A percentile compares a stretch with the other conserved stretches of the same genome.
Conservation (phyloP, 768 basidiomycete species). For the Russula lepida region DNA sequence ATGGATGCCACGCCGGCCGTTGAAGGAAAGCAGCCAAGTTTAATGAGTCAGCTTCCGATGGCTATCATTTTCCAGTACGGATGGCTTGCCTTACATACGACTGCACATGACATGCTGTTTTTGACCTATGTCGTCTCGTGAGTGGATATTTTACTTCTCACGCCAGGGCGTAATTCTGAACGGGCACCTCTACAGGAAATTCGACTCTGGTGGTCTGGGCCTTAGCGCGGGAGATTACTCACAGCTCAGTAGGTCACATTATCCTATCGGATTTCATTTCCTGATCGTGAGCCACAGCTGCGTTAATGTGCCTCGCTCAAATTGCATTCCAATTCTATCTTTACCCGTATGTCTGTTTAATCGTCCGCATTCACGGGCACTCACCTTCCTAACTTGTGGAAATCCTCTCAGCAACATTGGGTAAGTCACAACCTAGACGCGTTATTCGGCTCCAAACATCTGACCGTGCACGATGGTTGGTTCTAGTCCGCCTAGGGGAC, state of each 20-base stretch:
- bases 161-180: constrained; percentile 4
- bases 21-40: constrained; percentile 50
- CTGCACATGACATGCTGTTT: constrained; percentile 87
- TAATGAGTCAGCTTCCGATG: constrained; percentile 69
- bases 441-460: neutral
- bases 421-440: constrained; percentile 19
- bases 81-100: constrained; percentile 78
- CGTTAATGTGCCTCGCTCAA: constrained; percentile 90
- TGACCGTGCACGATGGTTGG: neutral
- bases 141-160: constrained; percentile 28
- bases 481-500: constrained; percentile 64
- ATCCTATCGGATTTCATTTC: neutral
- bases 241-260: constrained; percentile 58
- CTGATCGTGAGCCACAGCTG: constrained; percentile 44
- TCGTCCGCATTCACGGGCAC: neutral
- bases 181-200: constrained; percentile 43
- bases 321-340: constrained; percentile 87
- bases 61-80: constrained; percentile 88
- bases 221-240: constrained; percentile 90
- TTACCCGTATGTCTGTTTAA: constrained; percentile 58
- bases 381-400: neutral
- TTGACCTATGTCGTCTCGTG: constrained; percentile 86
- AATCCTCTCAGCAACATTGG: constrained; percentile 30
- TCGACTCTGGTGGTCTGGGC: constrained; percentile 80
- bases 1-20: constrained; percentile 33